phyloP scores from a whole-genome alignment of 1,284 basidiomycete species.

The Neolentinus lepideus region DNA sequence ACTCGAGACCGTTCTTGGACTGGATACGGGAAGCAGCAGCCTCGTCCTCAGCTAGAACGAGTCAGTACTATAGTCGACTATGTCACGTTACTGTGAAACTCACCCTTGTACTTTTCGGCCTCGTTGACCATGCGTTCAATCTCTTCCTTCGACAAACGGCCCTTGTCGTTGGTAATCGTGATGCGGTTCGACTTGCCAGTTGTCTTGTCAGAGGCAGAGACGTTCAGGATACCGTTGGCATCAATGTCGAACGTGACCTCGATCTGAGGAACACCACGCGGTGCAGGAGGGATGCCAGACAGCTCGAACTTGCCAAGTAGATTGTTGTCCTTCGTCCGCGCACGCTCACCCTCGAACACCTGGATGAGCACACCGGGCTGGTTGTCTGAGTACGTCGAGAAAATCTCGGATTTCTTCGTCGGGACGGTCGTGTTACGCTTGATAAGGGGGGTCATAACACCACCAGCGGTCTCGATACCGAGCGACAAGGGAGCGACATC shows the following conservation, averaged over 20 bases:
- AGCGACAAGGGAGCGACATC: slow-evolving; percentile 96
- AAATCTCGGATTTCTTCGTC: slow-evolving; percentile 98
- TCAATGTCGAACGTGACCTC: slow-evolving; percentile 99
- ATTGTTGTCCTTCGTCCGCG: slow-evolving; percentile 99
- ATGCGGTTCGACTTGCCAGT: slow-evolving; percentile 96
- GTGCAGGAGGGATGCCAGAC: slow-evolving; percentile 94
- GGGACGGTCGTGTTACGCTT: slow-evolving; percentile 99
- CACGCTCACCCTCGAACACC: slow-evolving; percentile 99
- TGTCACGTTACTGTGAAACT: slow-evolving; percentile 18
- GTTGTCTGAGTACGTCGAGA: slow-evolving; percentile 99
- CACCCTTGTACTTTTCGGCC: slow-evolving; percentile 89
- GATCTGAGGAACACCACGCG: slow-evolving; percentile 97
- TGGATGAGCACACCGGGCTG: slow-evolving; percentile 99
- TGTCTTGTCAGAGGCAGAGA: slow-evolving; percentile 94
- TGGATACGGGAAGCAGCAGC: slow-evolving; percentile 78
- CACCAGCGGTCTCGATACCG: slow-evolving; percentile 98
- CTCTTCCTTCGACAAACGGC: slow-evolving; percentile 96
- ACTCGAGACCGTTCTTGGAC: slow-evolving; percentile 87
- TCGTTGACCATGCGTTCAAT: slow-evolving; percentile 96
- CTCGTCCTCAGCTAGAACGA: slow-evolving; percentile 64
- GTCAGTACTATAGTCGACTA: slow-evolving; percentile 13
- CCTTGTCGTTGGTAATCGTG: slow-evolving; percentile 98
- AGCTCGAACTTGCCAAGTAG: slow-evolving; percentile 99
- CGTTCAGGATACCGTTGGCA: slow-evolving; percentile 97
- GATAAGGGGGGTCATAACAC: slow-evolving; percentile 98